phyloP scores from a whole-genome alignment of 2,329 filamentous ascomycete genomes.

The Microdochium trichocladiopsis region DNA sequence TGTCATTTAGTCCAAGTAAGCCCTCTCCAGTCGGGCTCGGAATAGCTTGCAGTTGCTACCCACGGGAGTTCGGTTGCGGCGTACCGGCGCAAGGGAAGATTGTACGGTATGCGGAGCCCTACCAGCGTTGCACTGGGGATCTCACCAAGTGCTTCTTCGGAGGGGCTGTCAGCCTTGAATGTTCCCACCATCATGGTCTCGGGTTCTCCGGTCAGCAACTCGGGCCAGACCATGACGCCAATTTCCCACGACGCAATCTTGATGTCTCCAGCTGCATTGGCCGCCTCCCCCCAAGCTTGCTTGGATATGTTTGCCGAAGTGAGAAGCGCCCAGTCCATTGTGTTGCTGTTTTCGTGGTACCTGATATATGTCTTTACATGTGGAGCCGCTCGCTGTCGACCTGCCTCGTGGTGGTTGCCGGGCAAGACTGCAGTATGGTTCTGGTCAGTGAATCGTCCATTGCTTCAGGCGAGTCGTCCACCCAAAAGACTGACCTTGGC shows the following conservation, averaged over 20 bases:
- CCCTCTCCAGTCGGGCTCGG: conserved; percentile 55
- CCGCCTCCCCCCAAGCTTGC: conserved; percentile 76
- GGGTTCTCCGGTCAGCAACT: conserved; percentile 33
- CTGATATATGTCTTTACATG: conserved; percentile 88
- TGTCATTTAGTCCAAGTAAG: conserved; percentile 24
- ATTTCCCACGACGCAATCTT: conserved; percentile 77
- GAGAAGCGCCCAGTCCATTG: conserved; percentile 76
- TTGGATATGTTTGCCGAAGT: conserved; percentile 90
- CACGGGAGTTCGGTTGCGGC: conserved; percentile 60
- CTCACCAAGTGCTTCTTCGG: conserved; percentile 11
- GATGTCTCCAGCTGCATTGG: conserved; percentile 49
- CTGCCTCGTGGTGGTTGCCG: conserved; percentile 34
- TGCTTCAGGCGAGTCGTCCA: no score
- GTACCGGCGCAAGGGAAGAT: conserved; percentile 66
- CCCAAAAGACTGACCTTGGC: conserved; percentile 23
- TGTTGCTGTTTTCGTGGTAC: conserved; percentile 34
- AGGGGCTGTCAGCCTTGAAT: conserved; percentile 55
- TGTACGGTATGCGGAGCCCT: conserved; percentile 77
- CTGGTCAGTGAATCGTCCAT: not conserved
- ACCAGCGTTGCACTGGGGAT: conserved; percentile 36
- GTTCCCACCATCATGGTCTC: conserved; percentile 57
- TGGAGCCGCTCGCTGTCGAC: conserved; percentile 65
- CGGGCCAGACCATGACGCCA: conserved; percentile 78
- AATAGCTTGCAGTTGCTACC: conserved; percentile 59
- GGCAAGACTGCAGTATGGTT: conserved; percentile 1